Percentiles rank a stretch among this genome's conserved stretches.
These are phyloP conservation scores for Cadophora luteo-olivacea DNA, from an alignment of 2,329 filamentous ascomycete species.

Conservation along the genomic window DNA sequence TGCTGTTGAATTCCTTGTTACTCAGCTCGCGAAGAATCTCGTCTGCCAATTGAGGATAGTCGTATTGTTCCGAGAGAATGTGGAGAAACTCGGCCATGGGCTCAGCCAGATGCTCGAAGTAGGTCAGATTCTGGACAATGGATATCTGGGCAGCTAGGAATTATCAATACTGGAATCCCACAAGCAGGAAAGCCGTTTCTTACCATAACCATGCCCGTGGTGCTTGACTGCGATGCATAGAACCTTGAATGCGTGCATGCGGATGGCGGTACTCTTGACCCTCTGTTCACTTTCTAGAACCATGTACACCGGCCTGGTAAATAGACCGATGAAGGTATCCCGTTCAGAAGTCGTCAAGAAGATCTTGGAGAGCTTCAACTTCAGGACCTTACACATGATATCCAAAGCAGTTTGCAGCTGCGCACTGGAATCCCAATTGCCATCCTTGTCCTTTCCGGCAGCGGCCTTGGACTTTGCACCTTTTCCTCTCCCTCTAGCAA, in stretches of 20 bases:
- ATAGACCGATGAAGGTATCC: slow-evolving; percentile 90
- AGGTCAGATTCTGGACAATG: slow-evolving; percentile 96
- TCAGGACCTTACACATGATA: slow-evolving; percentile 94
- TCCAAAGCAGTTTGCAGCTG: slow-evolving; percentile 91
- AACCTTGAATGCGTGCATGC: slow-evolving; percentile 98
- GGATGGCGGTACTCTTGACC: slow-evolving; percentile 85
- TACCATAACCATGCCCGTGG: slow-evolving; percentile 95
- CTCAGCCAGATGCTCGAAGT: slow-evolving; percentile 98
- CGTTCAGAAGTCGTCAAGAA: slow-evolving; percentile 96
- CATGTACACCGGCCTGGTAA: slow-evolving; percentile 92
- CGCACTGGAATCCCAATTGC: slow-evolving; percentile 84
- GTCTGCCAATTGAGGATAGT: slow-evolving; percentile 93
- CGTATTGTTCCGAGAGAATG: slow-evolving; percentile 95
- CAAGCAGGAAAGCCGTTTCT: slow-evolving; percentile 40
- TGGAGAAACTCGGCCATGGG: slow-evolving; percentile 99
- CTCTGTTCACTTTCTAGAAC: slow-evolving; percentile 93
- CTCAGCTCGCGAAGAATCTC: slow-evolving; percentile 93
- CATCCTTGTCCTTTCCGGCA: slow-evolving; percentile 63
- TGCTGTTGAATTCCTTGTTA: slow-evolving; percentile 97
- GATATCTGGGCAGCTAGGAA: slow-evolving; percentile 89
- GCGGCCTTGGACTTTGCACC: slow-evolving; percentile 78
- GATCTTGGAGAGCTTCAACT: slow-evolving; percentile 88
- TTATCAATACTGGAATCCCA: slow-evolving; percentile 39
- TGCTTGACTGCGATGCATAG: slow-evolving; percentile 97
- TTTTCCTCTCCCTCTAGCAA: slow-evolving; percentile 75